Conservation (phyloP, 2,329 filamentous ascomycete species). For the Apiospora pterosperma region DNA sequence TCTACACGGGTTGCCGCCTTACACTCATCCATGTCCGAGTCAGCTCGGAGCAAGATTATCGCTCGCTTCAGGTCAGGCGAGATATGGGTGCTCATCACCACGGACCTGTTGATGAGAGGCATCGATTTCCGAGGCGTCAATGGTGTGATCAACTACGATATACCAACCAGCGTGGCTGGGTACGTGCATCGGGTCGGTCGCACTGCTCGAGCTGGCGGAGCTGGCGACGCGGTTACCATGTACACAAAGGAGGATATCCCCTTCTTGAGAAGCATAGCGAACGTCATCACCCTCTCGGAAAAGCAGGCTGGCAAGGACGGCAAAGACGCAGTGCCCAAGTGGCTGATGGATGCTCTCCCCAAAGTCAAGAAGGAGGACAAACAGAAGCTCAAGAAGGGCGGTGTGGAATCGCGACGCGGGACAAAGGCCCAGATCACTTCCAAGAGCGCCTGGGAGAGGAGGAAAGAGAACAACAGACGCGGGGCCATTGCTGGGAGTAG, state of each 20-base stretch:
- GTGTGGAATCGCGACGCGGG: slow-evolving; percentile 63
- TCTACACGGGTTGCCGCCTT: slow-evolving; percentile 82
- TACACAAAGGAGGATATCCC: slow-evolving; percentile 95
- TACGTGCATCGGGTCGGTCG: slow-evolving; percentile 94
- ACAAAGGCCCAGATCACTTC: slow-evolving; percentile 71
- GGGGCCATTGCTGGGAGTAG: slow-evolving; percentile 62
- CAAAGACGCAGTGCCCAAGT: slow-evolving; percentile 67
- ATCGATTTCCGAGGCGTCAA: slow-evolving; percentile 95
- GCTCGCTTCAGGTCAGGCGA: slow-evolving; percentile 85
- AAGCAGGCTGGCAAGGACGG: slow-evolving; percentile 58
- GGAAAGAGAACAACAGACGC: slow-evolving; percentile 62
- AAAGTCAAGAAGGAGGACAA: slow-evolving; percentile 79
- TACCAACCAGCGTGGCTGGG: slow-evolving; percentile 81
- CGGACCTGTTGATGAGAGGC: slow-evolving; percentile 85
- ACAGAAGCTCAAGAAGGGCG: slow-evolving; percentile 76
- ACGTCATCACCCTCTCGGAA: slow-evolving; percentile 83
- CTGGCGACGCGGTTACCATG: slow-evolving; percentile 87
- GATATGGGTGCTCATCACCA: slow-evolving; percentile 95
- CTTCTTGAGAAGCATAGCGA: slow-evolving; percentile 84
- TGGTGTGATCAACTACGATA: slow-evolving; percentile 96
- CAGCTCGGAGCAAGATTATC: slow-evolving; percentile 76
- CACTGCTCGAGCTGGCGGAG: slow-evolving; percentile 84
- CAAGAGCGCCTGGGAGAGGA: slow-evolving; percentile 72
- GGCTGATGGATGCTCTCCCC: slow-evolving; percentile 85
- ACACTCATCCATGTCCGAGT: slow-evolving; percentile 80